phyloP scores from a whole-genome alignment of 2,329 filamentous ascomycete genomes.

The Magnaporthiopsis incrustans region DNA sequence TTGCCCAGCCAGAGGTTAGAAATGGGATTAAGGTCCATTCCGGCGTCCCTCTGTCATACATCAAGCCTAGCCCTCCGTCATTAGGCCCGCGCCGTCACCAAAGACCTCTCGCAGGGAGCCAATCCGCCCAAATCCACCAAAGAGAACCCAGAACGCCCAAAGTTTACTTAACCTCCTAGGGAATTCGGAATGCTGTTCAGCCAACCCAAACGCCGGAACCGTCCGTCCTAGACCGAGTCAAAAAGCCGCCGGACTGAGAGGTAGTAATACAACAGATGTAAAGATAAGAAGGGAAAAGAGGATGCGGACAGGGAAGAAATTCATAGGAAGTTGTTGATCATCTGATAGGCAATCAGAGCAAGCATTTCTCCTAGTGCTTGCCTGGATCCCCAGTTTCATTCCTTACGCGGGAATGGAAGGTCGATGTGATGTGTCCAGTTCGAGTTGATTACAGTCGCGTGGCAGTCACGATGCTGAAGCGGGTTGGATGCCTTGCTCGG shows the following conservation, averaged over 20 bases:
- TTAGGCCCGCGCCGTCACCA: background rate
- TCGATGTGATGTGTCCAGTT: background rate
- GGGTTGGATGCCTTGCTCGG: background rate
- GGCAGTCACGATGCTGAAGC: background rate
- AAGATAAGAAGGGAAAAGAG: constrained; percentile 11
- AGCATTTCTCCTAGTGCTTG: background rate
- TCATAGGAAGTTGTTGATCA: background rate
- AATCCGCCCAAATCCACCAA: background rate
- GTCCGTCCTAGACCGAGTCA: background rate
- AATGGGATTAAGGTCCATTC: background rate
- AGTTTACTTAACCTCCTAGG: background rate
- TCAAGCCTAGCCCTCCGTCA: background rate
- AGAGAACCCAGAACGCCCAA: background rate
- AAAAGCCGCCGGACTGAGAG: background rate
- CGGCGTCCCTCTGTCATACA: background rate
- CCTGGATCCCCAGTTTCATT: background rate
- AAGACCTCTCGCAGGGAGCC: background rate
- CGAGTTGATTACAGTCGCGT: background rate
- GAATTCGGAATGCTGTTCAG: background rate
- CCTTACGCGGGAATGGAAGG: background rate
- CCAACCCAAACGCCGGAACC: background rate
- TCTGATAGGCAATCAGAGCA: background rate
- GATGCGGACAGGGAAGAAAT: background rate
- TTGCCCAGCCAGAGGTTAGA: too few relatives aligned
- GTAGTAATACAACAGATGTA: background rate